phyloP scores from a whole-genome alignment of 345 rosid species.

The Psidium guajava region DNA sequence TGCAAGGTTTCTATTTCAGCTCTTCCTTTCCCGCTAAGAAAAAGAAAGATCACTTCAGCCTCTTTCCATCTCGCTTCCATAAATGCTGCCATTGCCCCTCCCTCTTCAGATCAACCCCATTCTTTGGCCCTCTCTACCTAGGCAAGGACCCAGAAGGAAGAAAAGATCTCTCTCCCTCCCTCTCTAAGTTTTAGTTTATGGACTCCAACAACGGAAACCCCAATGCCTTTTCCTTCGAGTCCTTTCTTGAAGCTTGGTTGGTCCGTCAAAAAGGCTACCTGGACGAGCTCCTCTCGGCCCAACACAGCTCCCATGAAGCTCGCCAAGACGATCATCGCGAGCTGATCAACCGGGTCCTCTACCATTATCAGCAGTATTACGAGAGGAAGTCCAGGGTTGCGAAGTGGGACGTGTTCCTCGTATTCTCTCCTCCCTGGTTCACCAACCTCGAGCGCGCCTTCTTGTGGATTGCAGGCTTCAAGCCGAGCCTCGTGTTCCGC shows the following conservation, averaged over 20 bases:
- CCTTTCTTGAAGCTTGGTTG: constrained; percentile 25
- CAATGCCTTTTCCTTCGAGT: constrained; percentile 3
- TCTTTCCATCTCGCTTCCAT: not conserved
- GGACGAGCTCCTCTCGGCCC: constrained; percentile 20
- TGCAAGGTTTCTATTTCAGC: not conserved
- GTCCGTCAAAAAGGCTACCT: constrained; percentile 25
- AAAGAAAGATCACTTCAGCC: not conserved
- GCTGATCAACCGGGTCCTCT: constrained; percentile 14
- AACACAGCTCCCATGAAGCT: not conserved
- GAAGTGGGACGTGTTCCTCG: constrained; percentile 13
- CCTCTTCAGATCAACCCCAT: not conserved
- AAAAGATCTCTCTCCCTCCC: not conserved
- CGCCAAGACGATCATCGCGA: constrained; percentile 13
- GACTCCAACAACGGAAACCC: not conserved
- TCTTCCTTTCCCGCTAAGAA: constrained; percentile 3
- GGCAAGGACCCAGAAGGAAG: not conserved
- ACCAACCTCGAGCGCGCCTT: constrained; percentile 22
- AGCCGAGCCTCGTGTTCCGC: constrained; percentile 21
- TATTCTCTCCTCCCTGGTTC: constrained; percentile 29
- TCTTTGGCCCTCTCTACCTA: not conserved
- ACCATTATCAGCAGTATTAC: constrained; percentile 34
- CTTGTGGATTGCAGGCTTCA: constrained; percentile 41
- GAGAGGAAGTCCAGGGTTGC: constrained; percentile 21
- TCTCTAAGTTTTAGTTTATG: not conserved
- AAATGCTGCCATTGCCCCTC: not conserved